Evolutionary conservation across 1,284 basidiomycete species (phyloP).

Genomic region (Leccinum laetum): DNA sequence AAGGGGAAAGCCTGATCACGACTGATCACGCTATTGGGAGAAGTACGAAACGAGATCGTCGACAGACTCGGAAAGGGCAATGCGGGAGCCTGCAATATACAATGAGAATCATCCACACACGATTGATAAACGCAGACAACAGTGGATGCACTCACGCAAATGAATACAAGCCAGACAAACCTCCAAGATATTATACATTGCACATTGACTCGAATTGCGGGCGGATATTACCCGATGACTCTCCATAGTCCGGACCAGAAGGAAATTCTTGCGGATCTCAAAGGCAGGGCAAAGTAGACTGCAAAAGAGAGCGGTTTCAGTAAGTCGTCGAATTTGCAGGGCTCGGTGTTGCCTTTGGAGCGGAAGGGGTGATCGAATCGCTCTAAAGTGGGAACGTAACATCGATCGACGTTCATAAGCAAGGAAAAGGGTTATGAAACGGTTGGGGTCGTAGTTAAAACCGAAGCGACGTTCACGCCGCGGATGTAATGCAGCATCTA

Average conservation of each 20-base stretch:
- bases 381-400: background rate
- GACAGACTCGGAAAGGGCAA: slow-evolving; percentile 11
- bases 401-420: background rate
- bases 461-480: background rate
- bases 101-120: too few species aligned
- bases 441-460: background rate
- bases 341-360: background rate
- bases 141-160: background rate
- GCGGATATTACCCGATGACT: background rate
- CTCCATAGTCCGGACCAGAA: background rate
- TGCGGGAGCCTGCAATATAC: too few species aligned
- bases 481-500: too few species aligned
- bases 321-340: background rate
- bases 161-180: background rate
- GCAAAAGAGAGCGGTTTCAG: background rate
- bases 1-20: background rate
- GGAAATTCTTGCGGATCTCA: background rate
- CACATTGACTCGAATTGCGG: background rate
- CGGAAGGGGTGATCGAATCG: background rate
- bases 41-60: background rate
- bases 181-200: background rate
- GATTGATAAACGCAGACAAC: background rate
- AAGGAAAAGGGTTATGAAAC: background rate
- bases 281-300: background rate
- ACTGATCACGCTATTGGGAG: background rate